Percentiles rank a stretch among this genome's conserved stretches.
These are phyloP conservation scores for Fusarium sp. DNA, from an alignment of 2,329 filamentous ascomycete genomes.

Conservation along the genomic window DNA sequence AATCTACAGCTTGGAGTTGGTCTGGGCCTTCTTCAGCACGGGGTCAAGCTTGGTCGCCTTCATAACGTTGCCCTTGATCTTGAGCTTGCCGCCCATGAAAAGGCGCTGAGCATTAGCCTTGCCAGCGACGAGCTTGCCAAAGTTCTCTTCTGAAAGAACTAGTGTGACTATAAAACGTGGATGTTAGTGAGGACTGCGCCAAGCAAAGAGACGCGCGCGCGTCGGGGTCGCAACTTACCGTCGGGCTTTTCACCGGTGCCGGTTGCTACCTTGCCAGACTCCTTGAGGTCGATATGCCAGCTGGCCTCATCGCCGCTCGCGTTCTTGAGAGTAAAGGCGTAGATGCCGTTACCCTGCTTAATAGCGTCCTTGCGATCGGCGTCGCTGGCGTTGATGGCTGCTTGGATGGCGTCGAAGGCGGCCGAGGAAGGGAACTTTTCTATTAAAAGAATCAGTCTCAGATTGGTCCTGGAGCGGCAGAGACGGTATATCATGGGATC, in stretches of 20 bases:
- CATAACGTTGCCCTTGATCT: slow-evolving; percentile 98
- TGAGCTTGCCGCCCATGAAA: slow-evolving; percentile 98
- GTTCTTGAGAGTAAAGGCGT: slow-evolving; percentile 95
- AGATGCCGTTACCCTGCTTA: slow-evolving; percentile 87
- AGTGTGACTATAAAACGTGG: slow-evolving; percentile 76
- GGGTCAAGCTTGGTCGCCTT: slow-evolving; percentile 98
- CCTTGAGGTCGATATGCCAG: slow-evolving; percentile 97
- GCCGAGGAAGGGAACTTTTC: slow-evolving; percentile 89
- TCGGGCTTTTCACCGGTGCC: slow-evolving; percentile 85
- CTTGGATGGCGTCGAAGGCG: slow-evolving; percentile 90
- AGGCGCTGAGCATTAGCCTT: slow-evolving; percentile 94
- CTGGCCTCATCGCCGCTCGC: slow-evolving; percentile 78
- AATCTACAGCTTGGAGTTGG: slow-evolving; percentile 82
- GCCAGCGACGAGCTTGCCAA: slow-evolving; percentile 82
- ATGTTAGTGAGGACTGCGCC: slow-evolving; percentile 13
- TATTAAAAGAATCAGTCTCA: slow-evolving; percentile 49
- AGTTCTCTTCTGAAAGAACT: slow-evolving; percentile 85
- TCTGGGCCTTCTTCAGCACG: slow-evolving; percentile 88
- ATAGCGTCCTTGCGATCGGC: slow-evolving; percentile 87
- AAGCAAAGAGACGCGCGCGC: background rate
- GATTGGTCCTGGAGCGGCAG: background rate
- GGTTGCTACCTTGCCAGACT: slow-evolving; percentile 83
- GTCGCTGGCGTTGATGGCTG: slow-evolving; percentile 74
- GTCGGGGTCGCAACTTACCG: slow-evolving; percentile 65
- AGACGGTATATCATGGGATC: background rate